These are phyloP conservation scores for Saccharomyces hybrid DNA, from an alignment of 1,139 yeast species.

Conservation along the genomic window DNA sequence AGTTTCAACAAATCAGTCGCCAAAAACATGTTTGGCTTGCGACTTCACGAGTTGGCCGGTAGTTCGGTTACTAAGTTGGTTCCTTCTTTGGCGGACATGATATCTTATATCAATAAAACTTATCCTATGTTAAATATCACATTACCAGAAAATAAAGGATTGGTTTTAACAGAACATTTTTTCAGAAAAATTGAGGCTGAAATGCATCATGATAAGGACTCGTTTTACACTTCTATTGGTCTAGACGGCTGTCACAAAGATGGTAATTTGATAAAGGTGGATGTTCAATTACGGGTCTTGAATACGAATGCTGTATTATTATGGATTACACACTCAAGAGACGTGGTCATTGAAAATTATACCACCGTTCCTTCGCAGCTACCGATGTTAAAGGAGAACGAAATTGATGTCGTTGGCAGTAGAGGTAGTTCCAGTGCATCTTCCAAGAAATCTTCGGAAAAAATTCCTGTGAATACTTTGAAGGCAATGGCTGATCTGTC, in stretches of 20 bases:
- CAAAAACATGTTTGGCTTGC: slow-evolving; percentile 67
- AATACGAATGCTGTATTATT: slow-evolving; percentile 52
- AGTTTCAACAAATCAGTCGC: slow-evolving; percentile 71
- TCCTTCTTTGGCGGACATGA: slow-evolving; percentile 56
- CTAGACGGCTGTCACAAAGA: slow-evolving; percentile 63
- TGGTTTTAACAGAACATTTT: slow-evolving; percentile 83
- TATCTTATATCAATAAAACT: slow-evolving; percentile 42
- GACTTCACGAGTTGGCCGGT: slow-evolving; percentile 43
- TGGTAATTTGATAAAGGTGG: slow-evolving; percentile 61
- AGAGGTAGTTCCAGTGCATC: slow-evolving; percentile 24
- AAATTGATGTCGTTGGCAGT: slow-evolving; percentile 30
- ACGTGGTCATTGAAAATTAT: slow-evolving; percentile 29
- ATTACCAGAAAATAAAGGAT: slow-evolving; percentile 36
- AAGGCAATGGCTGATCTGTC: slow-evolving; percentile 30
- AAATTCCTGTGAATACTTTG: slow-evolving; percentile 12
- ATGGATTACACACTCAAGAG: slow-evolving; percentile 81
- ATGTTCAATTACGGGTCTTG: slow-evolving; percentile 73
- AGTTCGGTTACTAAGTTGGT: slow-evolving; percentile 50
- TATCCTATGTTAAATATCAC: slow-evolving; percentile 36
- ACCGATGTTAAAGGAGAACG: slow-evolving; percentile 33
- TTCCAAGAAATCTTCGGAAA: slow-evolving; percentile 20
- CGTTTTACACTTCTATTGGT: slow-evolving; percentile 57
- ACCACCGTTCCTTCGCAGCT: slow-evolving; percentile 34
- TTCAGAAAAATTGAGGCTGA: slow-evolving; percentile 51
- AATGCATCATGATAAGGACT: slow-evolving; percentile 19